Conservation (phyloP, 164 flowering plant species). For the Nelumbo lutea region DNA sequence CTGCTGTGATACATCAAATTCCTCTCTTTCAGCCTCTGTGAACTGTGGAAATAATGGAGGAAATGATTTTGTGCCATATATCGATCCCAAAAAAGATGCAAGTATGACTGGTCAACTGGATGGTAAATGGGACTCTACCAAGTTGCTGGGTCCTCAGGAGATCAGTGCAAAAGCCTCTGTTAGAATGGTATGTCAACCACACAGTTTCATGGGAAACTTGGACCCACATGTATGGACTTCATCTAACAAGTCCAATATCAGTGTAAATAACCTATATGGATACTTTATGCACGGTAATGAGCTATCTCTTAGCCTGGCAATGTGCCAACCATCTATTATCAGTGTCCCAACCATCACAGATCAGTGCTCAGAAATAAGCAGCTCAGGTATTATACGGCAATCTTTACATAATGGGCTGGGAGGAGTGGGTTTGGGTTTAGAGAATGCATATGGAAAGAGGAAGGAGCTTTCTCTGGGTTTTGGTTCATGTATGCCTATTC, state of each 20-base stretch:
- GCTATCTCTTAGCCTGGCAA: conserved; percentile 65
- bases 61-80: conserved; percentile 7
- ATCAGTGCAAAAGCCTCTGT: conserved; percentile 16
- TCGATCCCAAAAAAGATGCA: conserved; percentile 8
- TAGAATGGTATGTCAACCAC: conserved; percentile 22
- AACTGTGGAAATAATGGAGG: conserved; percentile 23
- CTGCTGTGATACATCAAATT: conserved; percentile 24
- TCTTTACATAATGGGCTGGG: conserved; percentile 3
- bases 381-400: conserved; percentile 25
- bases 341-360: conserved; percentile 25
- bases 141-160: conserved; percentile 17
- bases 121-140: conserved; percentile 27
- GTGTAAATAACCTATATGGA: conserved; percentile 22
- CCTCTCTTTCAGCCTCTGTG: conserved; percentile 19
- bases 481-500: conserved; percentile 22
- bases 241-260: conserved; percentile 16
- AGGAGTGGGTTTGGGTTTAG: conserved; percentile 27
- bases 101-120: conserved; percentile 14
- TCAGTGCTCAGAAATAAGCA: conserved; percentile 47
- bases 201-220: conserved; percentile 18
- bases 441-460: conserved; percentile 34
- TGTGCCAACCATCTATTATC: conserved; percentile 33
- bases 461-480: conserved; percentile 36
- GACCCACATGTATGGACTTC: conserved; percentile 30
- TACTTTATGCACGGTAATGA: conserved; percentile 40